These are phyloP conservation scores for Cryphonectria parasitica DNA, from an alignment of 2,329 filamentous ascomycete species.

Conservation along the genomic window DNA sequence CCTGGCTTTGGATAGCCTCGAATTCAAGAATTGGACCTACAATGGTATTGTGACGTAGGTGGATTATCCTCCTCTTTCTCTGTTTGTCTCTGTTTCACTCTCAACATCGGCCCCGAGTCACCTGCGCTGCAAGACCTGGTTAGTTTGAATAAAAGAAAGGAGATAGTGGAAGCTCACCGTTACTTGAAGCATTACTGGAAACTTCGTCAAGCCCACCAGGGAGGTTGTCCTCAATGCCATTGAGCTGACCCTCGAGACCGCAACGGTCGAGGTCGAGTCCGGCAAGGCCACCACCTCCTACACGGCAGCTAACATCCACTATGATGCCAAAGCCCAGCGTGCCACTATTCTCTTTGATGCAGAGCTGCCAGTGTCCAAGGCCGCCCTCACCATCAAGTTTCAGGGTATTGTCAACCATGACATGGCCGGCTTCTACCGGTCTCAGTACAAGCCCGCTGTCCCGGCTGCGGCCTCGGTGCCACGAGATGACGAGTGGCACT, in stretches of 20 bases:
- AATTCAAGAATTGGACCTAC: constrained; percentile 76
- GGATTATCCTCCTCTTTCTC: neutral
- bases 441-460: constrained; percentile 78
- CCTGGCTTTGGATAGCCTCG: constrained; percentile 79
- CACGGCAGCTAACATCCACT: constrained; percentile 70
- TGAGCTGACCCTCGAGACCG: constrained; percentile 74
- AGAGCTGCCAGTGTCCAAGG: constrained; percentile 70
- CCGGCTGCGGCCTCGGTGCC: constrained; percentile 77
- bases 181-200: constrained; percentile 67
- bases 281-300: constrained; percentile 60
- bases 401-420: constrained; percentile 84
- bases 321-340: constrained; percentile 83
- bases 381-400: constrained; percentile 65
- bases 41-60: constrained; percentile 73
- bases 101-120: neutral
- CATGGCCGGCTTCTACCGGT: constrained; percentile 94
- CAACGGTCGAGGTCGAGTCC: constrained; percentile 63
- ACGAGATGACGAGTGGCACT: constrained; percentile 67
- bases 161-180: constrained; percentile 11
- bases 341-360: constrained; percentile 75
- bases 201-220: constrained; percentile 72
- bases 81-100: neutral
- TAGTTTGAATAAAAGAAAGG: neutral
- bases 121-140: neutral
- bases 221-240: constrained; percentile 84